phyloP scores from a whole-genome alignment of 345 rosid species.

The Eutrema heterophyllum region DNA sequence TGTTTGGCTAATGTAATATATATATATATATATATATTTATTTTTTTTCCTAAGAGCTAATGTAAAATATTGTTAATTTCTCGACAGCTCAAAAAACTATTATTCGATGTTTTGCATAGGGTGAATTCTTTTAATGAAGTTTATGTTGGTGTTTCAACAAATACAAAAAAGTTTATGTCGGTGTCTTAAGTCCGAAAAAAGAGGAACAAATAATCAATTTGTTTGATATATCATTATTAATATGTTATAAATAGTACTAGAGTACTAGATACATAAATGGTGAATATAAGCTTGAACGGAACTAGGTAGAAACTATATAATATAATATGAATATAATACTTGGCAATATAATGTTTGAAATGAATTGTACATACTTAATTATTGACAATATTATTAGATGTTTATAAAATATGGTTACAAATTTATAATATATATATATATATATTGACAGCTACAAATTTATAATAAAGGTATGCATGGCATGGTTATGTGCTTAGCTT shows the following conservation, averaged over 20 bases:
- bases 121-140: not conserved
- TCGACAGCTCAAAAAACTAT: slow-evolving; percentile 4
- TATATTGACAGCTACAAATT: too few species aligned
- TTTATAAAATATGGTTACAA: not conserved
- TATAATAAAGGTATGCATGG: slow-evolving; percentile 11
- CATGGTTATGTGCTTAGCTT: slow-evolving; percentile 25
- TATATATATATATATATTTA: too few species aligned
- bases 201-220: not conserved
- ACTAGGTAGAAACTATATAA: not conserved
- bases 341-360: not conserved
- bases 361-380: not conserved
- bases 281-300: slow-evolving; percentile 6
- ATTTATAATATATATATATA: not conserved
- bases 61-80: slow-evolving; percentile 9
- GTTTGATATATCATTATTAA: not conserved
- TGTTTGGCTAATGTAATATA: slow-evolving; percentile 18
- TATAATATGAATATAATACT: not conserved
- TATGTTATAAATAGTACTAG: not conserved
- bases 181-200: not conserved
- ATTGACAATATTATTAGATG: not conserved
- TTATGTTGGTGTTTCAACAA: not conserved
- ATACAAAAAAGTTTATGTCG: not conserved
- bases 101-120: slow-evolving; percentile 21
- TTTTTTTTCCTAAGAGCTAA: too few species aligned
- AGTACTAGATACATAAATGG: not conserved